These are phyloP conservation scores for Auriculariales sp. DNA, from an alignment of 768 basidiomycete species.

Conservation along the genomic window DNA sequence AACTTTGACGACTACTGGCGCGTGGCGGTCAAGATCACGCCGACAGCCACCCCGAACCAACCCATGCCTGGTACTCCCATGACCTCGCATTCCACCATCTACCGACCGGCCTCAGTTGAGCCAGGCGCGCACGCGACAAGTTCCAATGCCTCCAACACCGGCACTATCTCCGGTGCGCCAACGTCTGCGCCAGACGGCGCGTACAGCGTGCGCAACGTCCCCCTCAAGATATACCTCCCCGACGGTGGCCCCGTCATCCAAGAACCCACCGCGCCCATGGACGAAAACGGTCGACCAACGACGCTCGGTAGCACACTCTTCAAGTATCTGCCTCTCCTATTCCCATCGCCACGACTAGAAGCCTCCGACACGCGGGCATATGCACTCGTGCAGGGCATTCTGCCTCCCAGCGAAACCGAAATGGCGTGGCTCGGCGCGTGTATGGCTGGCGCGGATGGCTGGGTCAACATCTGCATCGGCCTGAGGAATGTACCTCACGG, in stretches of 20 bases:
- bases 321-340: constrained; percentile 66
- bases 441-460: constrained; percentile 86
- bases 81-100: constrained; percentile 20
- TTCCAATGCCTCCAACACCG: constrained; percentile 44
- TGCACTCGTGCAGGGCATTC: constrained; percentile 73
- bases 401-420: constrained; percentile 72
- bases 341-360: constrained; percentile 31
- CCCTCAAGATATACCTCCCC: constrained; percentile 81
- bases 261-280: constrained; percentile 71
- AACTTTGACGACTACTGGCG: constrained; percentile 94
- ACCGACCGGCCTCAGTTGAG: constrained; percentile 22
- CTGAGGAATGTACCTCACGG: constrained; percentile 14
- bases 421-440: constrained; percentile 91
- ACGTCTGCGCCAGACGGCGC: constrained; percentile 69
- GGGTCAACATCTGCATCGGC: constrained; percentile 82
- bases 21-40: constrained; percentile 85
- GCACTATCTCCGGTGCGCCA: constrained; percentile 48
- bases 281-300: constrained; percentile 63
- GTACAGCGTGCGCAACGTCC: constrained; percentile 76
- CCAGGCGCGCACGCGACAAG: constrained; percentile 38
- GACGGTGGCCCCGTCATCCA: constrained; percentile 77
- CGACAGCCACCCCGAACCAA: constrained; percentile 47
- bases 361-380: constrained; percentile 42
- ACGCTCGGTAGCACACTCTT: constrained; percentile 59
- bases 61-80: constrained; percentile 28